phyloP scores from a whole-genome alignment of 495 filamentous ascomycete genomes.

The Rhypophila decipiens region DNA sequence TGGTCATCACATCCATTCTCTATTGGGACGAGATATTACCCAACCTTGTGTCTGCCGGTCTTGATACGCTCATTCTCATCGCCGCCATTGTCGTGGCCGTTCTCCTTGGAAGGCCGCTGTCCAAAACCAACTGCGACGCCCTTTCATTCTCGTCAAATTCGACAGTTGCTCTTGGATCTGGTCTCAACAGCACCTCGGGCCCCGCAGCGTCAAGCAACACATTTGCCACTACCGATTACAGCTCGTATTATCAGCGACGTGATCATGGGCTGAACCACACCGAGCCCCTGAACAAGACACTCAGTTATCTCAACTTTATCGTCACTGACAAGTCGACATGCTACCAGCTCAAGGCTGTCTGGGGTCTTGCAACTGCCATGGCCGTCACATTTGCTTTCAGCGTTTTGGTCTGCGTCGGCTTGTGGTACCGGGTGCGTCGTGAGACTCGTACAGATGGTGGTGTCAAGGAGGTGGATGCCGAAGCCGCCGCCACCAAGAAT shows the following conservation, averaged over 20 bases:
- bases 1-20: conserved; percentile 69
- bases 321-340: conserved; percentile 59
- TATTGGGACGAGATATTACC: conserved; percentile 75
- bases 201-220: conserved; percentile 1
- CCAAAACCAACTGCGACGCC: conserved; percentile 64
- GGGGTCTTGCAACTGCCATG: conserved; percentile 80
- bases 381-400: conserved; percentile 72
- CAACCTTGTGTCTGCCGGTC: conserved; percentile 57
- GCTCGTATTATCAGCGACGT: too few relatives aligned
- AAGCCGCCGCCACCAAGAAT: conserved; percentile 12
- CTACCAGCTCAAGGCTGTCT: conserved; percentile 80
- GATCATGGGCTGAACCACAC: too few relatives aligned
- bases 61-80: conserved; percentile 65
- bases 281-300: conserved; percentile 10
- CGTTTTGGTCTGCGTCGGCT: conserved; percentile 42
- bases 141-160: conserved; percentile 22
- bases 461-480: neutral
- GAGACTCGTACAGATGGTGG: conserved; percentile 5
- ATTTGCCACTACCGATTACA: too few relatives aligned
- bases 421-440: conserved; percentile 33
- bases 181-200: conserved; percentile 9
- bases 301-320: conserved; percentile 18
- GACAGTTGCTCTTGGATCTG: conserved; percentile 6
- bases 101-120: conserved; percentile 74
- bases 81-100: conserved; percentile 71